Evolutionary conservation across 225 moss, liverwort and hornwort species (phyloP).

Genomic region (Pseudisothecium myosuroides): DNA sequence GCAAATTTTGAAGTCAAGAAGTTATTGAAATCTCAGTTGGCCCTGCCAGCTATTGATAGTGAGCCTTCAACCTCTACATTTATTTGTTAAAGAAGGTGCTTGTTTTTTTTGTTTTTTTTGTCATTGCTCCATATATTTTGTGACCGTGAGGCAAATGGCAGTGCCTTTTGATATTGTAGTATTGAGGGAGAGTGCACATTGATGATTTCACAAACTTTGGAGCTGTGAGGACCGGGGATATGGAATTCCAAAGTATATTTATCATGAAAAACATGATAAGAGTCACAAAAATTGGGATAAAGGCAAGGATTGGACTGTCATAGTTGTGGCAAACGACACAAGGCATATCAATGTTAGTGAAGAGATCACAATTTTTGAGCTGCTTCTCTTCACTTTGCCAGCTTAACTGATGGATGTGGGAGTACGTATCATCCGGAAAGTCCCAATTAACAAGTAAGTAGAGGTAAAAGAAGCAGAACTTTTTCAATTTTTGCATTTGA

Average conservation of each 20-base stretch:
- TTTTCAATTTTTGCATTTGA: no score
- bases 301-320: background rate
- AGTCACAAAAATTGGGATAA: background rate
- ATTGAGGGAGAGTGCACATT: background rate
- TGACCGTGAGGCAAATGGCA: background rate
- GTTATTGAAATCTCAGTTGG: slow-evolving; percentile 74
- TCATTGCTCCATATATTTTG: background rate
- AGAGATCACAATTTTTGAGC: background rate
- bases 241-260: background rate
- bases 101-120: background rate
- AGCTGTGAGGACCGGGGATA: background rate
- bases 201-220: background rate
- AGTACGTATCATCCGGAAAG: no score
- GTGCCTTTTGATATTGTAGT: background rate
- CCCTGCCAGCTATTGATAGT: slow-evolving; percentile 48
- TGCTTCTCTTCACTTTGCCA: background rate
- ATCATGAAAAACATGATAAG: background rate
- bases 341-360: background rate
- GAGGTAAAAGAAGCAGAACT: no score
- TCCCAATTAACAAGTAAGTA: no score
- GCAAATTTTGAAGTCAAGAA: slow-evolving; percentile 25
- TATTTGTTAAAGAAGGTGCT: background rate
- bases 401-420: background rate
- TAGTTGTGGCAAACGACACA: background rate
- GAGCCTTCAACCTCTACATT: background rate